These are phyloP conservation scores for Inga oerstediana DNA, from an alignment of 306 rosid species.

Conservation along the genomic window DNA sequence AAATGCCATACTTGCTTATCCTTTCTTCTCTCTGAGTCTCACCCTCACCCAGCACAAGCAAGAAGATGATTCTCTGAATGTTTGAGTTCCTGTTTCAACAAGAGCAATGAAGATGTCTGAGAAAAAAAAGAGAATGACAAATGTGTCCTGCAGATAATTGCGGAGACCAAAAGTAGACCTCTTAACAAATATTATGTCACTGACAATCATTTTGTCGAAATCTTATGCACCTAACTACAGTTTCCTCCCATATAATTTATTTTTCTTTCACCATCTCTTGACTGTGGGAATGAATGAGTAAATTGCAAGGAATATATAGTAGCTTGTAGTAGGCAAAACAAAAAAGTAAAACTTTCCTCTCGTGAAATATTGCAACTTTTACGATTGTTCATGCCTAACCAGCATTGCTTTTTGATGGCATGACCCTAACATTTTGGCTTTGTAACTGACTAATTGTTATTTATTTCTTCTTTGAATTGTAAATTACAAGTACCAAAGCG, in stretches of 20 bases:
- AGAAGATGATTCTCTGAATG: slow-evolving; percentile 17
- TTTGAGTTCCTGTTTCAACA: slow-evolving; percentile 14
- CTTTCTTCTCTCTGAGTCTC: slow-evolving; percentile 1
- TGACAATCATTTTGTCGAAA: slow-evolving; percentile 70
- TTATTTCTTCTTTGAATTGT: background rate
- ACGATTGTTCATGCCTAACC: background rate
- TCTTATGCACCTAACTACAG: slow-evolving; percentile 61
- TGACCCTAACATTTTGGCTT: slow-evolving; percentile 2
- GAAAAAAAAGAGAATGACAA: slow-evolving; percentile 29
- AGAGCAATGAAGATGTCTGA: slow-evolving; percentile 33
- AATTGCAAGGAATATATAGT: slow-evolving; percentile 18
- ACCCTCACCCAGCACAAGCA: slow-evolving; percentile 20
- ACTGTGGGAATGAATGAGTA: slow-evolving; percentile 36
- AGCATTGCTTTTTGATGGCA: background rate
- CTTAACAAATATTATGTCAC: slow-evolving; percentile 53
- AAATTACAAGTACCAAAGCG: background rate
- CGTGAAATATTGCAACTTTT: background rate
- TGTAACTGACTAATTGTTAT: background rate
- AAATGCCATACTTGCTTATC: slow-evolving; percentile 71
- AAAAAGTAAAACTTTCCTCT: background rate
- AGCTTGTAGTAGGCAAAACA: background rate
- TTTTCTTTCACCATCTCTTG: slow-evolving; percentile 1
- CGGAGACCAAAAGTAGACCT: slow-evolving; percentile 53
- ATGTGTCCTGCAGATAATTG: slow-evolving; percentile 49
- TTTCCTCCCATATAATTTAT: slow-evolving; percentile 28